Conservation (phyloP, 208 protist genomes). For the Trypanosoma grayi region DNA sequence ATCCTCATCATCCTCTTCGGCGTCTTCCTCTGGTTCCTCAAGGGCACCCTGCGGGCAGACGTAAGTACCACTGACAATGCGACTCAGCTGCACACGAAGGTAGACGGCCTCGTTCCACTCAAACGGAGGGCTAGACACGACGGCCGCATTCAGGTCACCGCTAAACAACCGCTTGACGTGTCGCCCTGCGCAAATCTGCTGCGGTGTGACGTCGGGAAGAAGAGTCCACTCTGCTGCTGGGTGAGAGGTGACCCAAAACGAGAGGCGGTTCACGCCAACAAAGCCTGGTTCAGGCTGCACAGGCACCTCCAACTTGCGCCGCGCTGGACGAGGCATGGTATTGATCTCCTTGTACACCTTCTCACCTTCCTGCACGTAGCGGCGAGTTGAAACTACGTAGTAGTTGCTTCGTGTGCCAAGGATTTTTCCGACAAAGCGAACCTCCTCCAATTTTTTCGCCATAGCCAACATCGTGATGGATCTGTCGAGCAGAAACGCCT, state of each 20-base stretch:
- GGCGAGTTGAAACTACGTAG: constrained; percentile 73
- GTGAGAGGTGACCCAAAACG: constrained; percentile 89
- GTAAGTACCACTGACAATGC: constrained; percentile 88
- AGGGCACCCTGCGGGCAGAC: constrained; percentile 88
- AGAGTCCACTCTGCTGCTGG: constrained; percentile 72
- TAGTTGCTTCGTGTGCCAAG: constrained; percentile 85
- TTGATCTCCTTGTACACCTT: constrained; percentile 85
- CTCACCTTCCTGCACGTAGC: constrained; percentile 71
- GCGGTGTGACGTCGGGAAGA: constrained; percentile 93
- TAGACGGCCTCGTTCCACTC: constrained; percentile 90
- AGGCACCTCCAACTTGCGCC: constrained; percentile 78
- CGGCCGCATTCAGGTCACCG: constrained; percentile 79
- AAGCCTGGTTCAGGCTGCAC: constrained; percentile 84
- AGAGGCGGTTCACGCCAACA: constrained; percentile 85
- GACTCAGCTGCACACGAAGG: constrained; percentile 93
- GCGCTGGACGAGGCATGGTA: constrained; percentile 83
- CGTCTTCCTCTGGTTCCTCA: constrained; percentile 76
- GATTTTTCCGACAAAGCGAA: constrained; percentile 91
- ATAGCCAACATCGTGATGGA: constrained; percentile 88
- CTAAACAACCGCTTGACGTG: constrained; percentile 89
- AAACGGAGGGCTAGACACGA: constrained; percentile 88
- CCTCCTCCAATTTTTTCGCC: constrained; percentile 80
- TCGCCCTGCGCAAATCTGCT: constrained; percentile 89
- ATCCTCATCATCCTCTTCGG: constrained; percentile 84
- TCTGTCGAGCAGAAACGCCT: constrained; percentile 87